Evolutionary conservation across 2,329 filamentous ascomycete species (phyloP).

Genomic region (Daldinia sp.): DNA sequence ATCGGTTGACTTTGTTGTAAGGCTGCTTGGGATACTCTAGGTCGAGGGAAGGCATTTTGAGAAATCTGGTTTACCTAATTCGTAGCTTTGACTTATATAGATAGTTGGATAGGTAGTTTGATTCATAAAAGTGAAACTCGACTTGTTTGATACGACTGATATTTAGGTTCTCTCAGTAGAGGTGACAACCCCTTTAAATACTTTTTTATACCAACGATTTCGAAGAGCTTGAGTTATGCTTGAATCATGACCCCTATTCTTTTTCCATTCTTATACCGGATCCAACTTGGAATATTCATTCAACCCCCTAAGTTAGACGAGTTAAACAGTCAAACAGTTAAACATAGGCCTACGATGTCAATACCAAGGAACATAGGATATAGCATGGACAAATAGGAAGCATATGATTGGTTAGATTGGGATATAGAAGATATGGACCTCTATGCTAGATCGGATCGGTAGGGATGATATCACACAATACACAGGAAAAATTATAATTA

Average conservation of each 20-base stretch:
- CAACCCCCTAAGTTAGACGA: slow-evolving; percentile 2
- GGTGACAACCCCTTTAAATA: not conserved
- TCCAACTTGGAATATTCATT: not conserved
- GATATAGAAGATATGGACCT: not conserved
- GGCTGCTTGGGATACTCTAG: slow-evolving; percentile 70
- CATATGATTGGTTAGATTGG: slow-evolving; percentile 25
- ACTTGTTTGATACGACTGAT: not conserved
- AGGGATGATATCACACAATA: too few relatives aligned
- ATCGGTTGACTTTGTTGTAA: slow-evolving; percentile 72
- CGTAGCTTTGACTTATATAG: not conserved
- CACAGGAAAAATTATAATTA: too few relatives aligned
- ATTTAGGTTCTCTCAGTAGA: not conserved
- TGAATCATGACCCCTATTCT: slow-evolving; percentile 15
- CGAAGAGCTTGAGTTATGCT: not conserved
- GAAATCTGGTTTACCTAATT: not conserved
- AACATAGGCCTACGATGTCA: not conserved
- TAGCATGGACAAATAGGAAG: slow-evolving; percentile 24
- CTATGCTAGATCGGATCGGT: slow-evolving; percentile 16
- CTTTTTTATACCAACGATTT: slow-evolving; percentile 10
- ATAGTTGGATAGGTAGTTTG: too few relatives aligned
- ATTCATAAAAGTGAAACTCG: not conserved
- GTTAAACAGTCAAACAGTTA: too few relatives aligned
- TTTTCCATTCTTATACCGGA: not conserved
- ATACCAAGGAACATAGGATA: slow-evolving; percentile 8
- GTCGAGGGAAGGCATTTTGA: slow-evolving; percentile 53